These are phyloP conservation scores for Saccharum officinarum DNA, from an alignment of 176 grass and related monocot genomes.

Conservation along the genomic window DNA sequence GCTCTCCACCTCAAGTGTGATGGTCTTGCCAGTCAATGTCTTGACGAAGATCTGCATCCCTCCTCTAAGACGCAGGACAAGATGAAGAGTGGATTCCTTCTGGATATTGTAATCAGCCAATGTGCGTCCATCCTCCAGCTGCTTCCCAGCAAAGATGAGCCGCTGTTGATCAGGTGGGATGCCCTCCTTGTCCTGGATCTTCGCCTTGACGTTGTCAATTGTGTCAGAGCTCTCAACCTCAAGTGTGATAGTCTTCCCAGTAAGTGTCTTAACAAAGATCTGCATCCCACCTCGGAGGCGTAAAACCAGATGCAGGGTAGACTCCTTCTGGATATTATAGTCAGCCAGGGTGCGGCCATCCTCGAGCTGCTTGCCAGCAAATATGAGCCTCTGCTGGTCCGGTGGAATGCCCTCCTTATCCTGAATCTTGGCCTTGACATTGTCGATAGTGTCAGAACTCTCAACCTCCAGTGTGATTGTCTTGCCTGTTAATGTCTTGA, in stretches of 20 bases:
- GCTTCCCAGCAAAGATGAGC: constrained; percentile 35
- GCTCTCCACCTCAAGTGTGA: constrained; percentile 33
- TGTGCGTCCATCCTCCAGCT: constrained; percentile 23
- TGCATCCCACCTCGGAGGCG: constrained; percentile 28
- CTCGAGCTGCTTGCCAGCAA: constrained; percentile 55
- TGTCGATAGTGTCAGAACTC: constrained; percentile 58
- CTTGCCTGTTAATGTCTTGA: constrained; percentile 69
- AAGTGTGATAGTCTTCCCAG: constrained; percentile 34
- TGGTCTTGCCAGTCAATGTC: constrained; percentile 29
- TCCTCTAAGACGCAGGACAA: constrained; percentile 5
- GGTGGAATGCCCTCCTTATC: constrained; percentile 61
- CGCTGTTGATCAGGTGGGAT: constrained; percentile 32
- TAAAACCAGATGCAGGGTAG: constrained; percentile 44
- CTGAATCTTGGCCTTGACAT: constrained; percentile 64
- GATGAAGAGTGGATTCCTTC: constrained; percentile 33
- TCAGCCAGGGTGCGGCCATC: constrained; percentile 47
- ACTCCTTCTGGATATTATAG: constrained; percentile 70
- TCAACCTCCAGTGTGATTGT: constrained; percentile 62
- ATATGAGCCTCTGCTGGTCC: constrained; percentile 54
- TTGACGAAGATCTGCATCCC: constrained; percentile 43
- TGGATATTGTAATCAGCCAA: constrained; percentile 39
- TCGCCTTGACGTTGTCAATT: constrained; percentile 32
- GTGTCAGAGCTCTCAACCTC: constrained; percentile 43
- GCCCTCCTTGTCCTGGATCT: constrained; percentile 40
- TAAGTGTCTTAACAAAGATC: constrained; percentile 41